Conservation (phyloP, 495 filamentous ascomycete genomes). For the Xylaria sp. region DNA sequence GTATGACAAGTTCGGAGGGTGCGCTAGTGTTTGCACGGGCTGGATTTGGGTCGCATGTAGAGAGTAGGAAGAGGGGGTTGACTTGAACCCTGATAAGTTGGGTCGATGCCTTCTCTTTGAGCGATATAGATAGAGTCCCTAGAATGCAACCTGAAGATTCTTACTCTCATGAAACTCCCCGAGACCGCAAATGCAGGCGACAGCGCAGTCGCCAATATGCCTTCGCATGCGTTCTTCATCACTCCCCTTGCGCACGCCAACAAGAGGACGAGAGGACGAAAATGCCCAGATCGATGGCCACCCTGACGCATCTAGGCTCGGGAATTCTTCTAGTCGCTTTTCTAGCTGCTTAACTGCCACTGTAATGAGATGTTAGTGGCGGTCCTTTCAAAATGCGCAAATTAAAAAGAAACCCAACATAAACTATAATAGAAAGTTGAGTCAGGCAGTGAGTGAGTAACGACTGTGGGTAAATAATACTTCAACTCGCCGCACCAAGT, state of each 20-base stretch:
- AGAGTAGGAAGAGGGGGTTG: too few species aligned
- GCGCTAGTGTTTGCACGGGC: too few species aligned
- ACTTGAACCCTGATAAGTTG: background rate
- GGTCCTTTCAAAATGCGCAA: background rate
- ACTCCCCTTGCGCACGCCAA: constrained; percentile 36
- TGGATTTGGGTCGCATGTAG: too few species aligned
- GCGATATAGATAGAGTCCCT: background rate
- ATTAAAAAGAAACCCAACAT: background rate
- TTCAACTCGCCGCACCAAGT: background rate
- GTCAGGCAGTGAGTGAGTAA: too few species aligned
- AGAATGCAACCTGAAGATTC: background rate
- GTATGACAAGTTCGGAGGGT: too few species aligned
- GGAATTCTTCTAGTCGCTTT: constrained; percentile 37
- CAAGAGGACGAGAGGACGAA: constrained; percentile 39
- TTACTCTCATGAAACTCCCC: constrained; percentile 29
- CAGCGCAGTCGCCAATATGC: constrained; percentile 38
- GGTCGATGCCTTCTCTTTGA: background rate
- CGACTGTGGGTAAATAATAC: background rate
- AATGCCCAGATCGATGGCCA: constrained; percentile 44
- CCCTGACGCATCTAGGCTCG: constrained; percentile 23
- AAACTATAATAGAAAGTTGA: background rate
- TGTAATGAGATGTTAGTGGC: background rate
- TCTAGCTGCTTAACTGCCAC: constrained; percentile 41
- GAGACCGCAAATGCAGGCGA: constrained; percentile 35
- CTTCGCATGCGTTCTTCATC: constrained; percentile 31